These are phyloP conservation scores for Xylaria nigripes DNA, from an alignment of 495 filamentous ascomycete species.

Conservation along the genomic window DNA sequence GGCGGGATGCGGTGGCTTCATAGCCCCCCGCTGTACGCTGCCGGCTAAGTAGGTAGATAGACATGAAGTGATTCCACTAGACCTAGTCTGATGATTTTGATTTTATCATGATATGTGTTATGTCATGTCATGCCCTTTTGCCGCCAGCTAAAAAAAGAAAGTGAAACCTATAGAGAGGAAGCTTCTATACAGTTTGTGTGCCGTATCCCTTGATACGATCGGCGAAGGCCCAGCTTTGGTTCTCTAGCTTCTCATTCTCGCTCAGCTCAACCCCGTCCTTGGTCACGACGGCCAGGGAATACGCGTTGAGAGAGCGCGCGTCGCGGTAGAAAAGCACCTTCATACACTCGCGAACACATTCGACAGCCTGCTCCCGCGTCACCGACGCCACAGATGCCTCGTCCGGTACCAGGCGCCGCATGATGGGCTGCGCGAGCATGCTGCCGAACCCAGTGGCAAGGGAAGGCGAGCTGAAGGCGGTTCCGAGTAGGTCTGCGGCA, in stretches of 20 bases:
- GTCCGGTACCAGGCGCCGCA: conserved; percentile 73
- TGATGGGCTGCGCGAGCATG: conserved; percentile 83
- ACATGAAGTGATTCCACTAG: no score
- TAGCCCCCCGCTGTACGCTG: no score
- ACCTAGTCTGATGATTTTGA: no score
- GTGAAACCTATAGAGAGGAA: background rate
- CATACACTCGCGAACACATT: conserved; percentile 81
- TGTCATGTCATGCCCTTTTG: no score
- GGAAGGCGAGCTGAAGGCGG: conserved; percentile 76
- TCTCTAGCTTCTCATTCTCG: conserved; percentile 61
- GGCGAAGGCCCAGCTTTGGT: conserved; percentile 96
- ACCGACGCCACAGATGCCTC: conserved; percentile 64
- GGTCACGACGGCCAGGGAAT: conserved; percentile 83
- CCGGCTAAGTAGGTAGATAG: no score
- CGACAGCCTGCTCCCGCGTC: conserved; percentile 69
- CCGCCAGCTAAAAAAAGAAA: background rate
- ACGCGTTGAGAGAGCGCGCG: conserved; percentile 83
- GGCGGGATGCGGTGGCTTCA: no score
- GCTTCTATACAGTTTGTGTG: conserved; percentile 39
- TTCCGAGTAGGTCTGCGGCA: conserved; percentile 84
- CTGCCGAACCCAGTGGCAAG: conserved; percentile 92
- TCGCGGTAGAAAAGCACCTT: conserved; percentile 98
- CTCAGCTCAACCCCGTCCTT: conserved; percentile 75
- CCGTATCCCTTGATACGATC: conserved; percentile 61
- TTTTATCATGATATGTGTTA: no score